Evolutionary conservation across 768 basidiomycete genomes (phyloP).

Genomic region (Termitomyces sp.): DNA sequence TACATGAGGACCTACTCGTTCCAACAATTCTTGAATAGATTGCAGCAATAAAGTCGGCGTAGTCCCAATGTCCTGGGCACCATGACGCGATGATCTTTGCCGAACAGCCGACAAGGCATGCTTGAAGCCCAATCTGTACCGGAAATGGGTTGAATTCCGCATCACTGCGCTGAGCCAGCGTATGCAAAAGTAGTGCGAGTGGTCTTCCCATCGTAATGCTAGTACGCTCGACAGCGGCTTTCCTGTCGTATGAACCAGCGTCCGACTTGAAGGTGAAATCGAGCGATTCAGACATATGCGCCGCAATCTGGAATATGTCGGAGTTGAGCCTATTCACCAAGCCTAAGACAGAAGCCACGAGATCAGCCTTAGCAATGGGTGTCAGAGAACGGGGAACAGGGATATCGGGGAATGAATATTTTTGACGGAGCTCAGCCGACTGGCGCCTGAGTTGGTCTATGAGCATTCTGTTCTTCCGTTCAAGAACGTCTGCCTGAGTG

Average conservation of each 20-base stretch:
- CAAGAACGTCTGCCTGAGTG: conserved; percentile 21
- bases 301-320: conserved; percentile 38
- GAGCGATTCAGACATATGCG: conserved; percentile 34
- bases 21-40: conserved; percentile 35
- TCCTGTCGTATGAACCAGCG: background rate
- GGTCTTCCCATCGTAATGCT: background rate
- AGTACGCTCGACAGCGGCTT: background rate
- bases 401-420: conserved; percentile 1
- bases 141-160: background rate
- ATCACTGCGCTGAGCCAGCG: background rate
- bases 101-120: conserved; percentile 35
- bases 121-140: conserved; percentile 13
- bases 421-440: conserved; percentile 25
- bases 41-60: conserved; percentile 34
- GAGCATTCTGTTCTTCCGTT: conserved; percentile 31
- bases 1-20: conserved; percentile 25
- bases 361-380: conserved; percentile 5
- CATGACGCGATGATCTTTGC: conserved; percentile 38
- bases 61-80: conserved; percentile 42
- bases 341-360: conserved; percentile 15
- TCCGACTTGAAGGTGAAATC: background rate
- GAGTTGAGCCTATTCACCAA: conserved; percentile 32
- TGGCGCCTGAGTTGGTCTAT: conserved; percentile 32
- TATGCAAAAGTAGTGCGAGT: background rate
- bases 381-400: background rate